Conservation (phyloP, 106 monocot species). For the Cymbidium sinense region DNA sequence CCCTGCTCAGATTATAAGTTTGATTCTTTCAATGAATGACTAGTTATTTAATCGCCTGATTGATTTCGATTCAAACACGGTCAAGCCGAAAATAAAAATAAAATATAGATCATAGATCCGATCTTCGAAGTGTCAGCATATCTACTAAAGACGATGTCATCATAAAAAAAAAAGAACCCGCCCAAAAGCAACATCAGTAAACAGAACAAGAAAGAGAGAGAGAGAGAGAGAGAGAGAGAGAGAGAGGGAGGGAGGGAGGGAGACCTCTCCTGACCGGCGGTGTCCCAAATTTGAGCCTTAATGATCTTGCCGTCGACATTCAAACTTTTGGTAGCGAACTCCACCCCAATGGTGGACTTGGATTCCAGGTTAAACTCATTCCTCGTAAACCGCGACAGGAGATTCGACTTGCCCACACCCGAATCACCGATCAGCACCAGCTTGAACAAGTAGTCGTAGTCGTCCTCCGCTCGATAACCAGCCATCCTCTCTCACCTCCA, state of each 20-base stretch:
- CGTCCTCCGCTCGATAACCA: slow-evolving; percentile 9
- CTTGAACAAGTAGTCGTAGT: slow-evolving; percentile 39
- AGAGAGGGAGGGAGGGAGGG: slow-evolving; percentile 12
- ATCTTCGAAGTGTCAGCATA: neutral
- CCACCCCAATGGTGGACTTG: slow-evolving; percentile 73
- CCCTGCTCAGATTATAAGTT: no score
- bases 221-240: neutral
- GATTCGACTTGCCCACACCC: slow-evolving; percentile 49
- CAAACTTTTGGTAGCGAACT: slow-evolving; percentile 62
- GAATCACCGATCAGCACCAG: slow-evolving; percentile 49
- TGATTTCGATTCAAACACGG: neutral
- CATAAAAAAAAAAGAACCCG: neutral
- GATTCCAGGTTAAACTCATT: slow-evolving; percentile 88
- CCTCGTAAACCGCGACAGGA: slow-evolving; percentile 54
- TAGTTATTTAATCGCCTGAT: no score
- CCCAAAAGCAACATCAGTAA: neutral
- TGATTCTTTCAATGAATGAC: no score
- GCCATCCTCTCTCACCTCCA: neutral
- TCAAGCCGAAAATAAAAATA: neutral
- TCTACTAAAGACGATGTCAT: neutral
- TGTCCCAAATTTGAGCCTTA: slow-evolving; percentile 96
- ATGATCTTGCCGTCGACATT: slow-evolving; percentile 70
- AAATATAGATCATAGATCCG: neutral
- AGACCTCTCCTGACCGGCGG: slow-evolving; percentile 84
- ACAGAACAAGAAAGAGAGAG: no score